phyloP scores from a whole-genome alignment of 257 asterid species.

The Thymus mandschuricus region DNA sequence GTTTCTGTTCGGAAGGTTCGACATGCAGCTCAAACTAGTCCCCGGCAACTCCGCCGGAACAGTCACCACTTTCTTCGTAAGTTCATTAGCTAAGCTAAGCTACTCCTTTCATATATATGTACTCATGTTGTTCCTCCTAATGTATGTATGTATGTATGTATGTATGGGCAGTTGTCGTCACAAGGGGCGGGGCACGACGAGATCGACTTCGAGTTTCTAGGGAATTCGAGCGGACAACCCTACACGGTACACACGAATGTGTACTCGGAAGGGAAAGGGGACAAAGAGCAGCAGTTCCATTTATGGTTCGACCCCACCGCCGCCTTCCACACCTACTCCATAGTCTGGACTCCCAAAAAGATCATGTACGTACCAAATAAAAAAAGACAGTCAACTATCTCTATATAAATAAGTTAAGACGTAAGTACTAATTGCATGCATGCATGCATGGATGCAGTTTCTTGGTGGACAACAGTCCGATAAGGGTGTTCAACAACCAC shows the following conservation, averaged over 20 bases:
- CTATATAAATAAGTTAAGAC: too few relatives aligned
- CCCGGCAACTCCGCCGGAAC: conserved; percentile 50
- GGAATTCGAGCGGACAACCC: conserved; percentile 41
- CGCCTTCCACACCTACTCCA: conserved; percentile 50
- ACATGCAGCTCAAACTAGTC: conserved; percentile 32
- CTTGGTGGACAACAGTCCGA: conserved; percentile 53
- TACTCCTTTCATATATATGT: not conserved
- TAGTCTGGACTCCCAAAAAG: conserved; percentile 42
- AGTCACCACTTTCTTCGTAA: conserved; percentile 50
- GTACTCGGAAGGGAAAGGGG: conserved; percentile 47
- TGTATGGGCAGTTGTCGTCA: conserved; percentile 41
- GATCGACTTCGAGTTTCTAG: conserved; percentile 52
- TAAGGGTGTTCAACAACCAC: conserved; percentile 54
- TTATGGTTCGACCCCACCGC: conserved; percentile 53
- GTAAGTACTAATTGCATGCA: too few relatives aligned
- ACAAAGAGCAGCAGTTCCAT: conserved; percentile 49
- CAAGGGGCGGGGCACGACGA: conserved; percentile 47
- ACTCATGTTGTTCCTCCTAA: too few relatives aligned
- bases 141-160: not conserved
- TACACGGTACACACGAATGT: conserved; percentile 52
- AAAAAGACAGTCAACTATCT: too few relatives aligned
- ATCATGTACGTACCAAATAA: conserved; percentile 25
- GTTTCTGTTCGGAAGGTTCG: conserved; percentile 29
- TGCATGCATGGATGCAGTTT: conserved; percentile 36
- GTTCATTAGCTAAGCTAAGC: not conserved